Percentiles rank a stretch among this genome's conserved stretches.
phyloP scores from a whole-genome alignment of 2,329 filamentous ascomycete species.

The Aspergillus sp. region DNA sequence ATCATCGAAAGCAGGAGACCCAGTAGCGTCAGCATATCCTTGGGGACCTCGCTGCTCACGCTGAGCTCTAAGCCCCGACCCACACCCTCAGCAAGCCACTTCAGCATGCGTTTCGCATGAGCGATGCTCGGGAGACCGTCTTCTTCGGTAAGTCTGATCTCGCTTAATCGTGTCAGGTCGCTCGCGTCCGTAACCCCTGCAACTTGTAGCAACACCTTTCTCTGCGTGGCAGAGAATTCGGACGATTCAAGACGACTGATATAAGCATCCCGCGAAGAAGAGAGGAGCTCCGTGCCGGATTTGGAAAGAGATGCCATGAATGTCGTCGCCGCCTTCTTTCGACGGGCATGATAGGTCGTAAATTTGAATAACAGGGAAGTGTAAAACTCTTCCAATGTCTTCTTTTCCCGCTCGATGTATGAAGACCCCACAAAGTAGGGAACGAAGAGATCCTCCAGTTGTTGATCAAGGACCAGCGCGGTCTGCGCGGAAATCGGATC shows the following conservation, averaged over 20 bases:
- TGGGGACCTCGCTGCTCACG: constrained; percentile 81
- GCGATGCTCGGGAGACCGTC: constrained; percentile 78
- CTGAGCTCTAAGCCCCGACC: constrained; percentile 88
- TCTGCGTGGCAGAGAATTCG: constrained; percentile 83
- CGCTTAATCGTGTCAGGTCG: constrained; percentile 68
- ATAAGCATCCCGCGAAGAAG: constrained; percentile 86
- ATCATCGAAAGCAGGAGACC: constrained; percentile 81
- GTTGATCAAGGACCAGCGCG: constrained; percentile 66
- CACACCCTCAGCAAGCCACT: constrained; percentile 94
- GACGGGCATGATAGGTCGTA: constrained; percentile 77
- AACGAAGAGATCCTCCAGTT: constrained; percentile 64
- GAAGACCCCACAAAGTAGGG: constrained; percentile 64
- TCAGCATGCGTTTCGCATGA: constrained; percentile 97
- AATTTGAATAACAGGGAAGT: constrained; percentile 95
- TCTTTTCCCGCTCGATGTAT: constrained; percentile 64
- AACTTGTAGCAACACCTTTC: constrained; percentile 83
- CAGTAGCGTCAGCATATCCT: constrained; percentile 83
- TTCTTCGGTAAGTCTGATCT: constrained; percentile 86
- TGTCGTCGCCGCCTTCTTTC: constrained; percentile 83
- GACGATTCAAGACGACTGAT: constrained; percentile 84
- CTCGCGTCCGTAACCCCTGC: constrained; percentile 72
- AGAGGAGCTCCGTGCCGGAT: constrained; percentile 81
- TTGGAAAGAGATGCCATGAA: constrained; percentile 92
- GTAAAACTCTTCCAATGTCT: constrained; percentile 74
- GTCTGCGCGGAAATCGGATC: constrained; percentile 87